A percentile compares a stretch with the other conserved stretches of the same genome.
Conservation (phyloP, 2,329 filamentous ascomycete genomes). For the Amauroascus niger region DNA sequence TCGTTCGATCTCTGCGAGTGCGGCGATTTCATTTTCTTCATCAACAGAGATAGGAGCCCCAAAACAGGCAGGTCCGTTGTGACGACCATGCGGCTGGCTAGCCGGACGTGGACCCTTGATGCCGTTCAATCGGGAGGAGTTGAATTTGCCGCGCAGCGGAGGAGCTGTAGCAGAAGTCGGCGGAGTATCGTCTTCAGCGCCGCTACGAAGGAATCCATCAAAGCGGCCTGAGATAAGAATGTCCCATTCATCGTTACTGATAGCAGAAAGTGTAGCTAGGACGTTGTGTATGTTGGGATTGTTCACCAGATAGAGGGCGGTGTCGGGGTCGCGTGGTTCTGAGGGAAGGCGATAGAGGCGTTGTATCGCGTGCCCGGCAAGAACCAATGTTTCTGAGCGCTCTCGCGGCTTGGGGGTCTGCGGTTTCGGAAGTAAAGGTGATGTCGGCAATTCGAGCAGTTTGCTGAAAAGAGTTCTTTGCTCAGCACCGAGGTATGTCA, state of each 20-base stretch:
- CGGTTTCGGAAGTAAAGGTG: slow-evolving; percentile 49
- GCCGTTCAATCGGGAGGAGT: slow-evolving; percentile 16
- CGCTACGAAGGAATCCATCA: slow-evolving; percentile 90
- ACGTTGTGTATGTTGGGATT: slow-evolving; percentile 75
- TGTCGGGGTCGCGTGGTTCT: slow-evolving; percentile 73
- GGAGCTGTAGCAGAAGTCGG: slow-evolving; percentile 20
- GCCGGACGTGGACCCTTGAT: slow-evolving; percentile 34
- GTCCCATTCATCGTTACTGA: slow-evolving; percentile 91
- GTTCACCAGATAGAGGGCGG: slow-evolving; percentile 74
- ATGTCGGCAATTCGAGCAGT: slow-evolving; percentile 54
- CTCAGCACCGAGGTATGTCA: slow-evolving; percentile 70
- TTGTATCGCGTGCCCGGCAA: slow-evolving; percentile 69
- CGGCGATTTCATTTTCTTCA: slow-evolving; percentile 86
- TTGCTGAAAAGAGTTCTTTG: slow-evolving; percentile 76
- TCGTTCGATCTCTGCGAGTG: slow-evolving; percentile 80
- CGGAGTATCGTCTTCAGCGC: slow-evolving; percentile 54
- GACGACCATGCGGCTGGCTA: slow-evolving; percentile 33
- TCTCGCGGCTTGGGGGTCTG: slow-evolving; percentile 55
- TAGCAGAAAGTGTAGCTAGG: slow-evolving; percentile 74
- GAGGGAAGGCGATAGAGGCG: slow-evolving; percentile 67
- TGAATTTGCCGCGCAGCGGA: slow-evolving; percentile 25
- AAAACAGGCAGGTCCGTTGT: slow-evolving; percentile 42
- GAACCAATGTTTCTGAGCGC: slow-evolving; percentile 63
- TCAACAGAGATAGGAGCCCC: slow-evolving; percentile 77
- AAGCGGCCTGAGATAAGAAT: slow-evolving; percentile 89